Base-by-base conservation (phyloP, 2,329 filamentous ascomycete genomes). In the Exophiala lecanii-corni region DNA sequence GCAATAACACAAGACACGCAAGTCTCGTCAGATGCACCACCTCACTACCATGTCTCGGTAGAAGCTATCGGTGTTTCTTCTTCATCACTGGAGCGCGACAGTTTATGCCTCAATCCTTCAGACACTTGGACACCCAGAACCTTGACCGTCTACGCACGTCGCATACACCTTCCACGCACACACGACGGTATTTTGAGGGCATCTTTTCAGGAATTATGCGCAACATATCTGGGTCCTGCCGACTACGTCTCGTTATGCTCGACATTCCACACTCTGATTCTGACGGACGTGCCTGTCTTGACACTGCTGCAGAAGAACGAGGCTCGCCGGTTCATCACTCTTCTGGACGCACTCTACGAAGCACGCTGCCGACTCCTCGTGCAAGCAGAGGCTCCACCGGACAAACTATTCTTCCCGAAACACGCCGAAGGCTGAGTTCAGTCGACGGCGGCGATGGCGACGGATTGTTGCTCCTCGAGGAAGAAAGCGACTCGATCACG, bases 241-340 rank as follows among this genome's bases (percentile, higher is more conserved):
- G 86, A 92, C 66, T 92, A 89, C 64, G 84, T 89, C 41, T 84
- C 83, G 1, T 76, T 92, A 60, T 84, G 86, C 1, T 89, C 84
- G 1, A 84, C 77, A 12, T 91, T 82, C 61, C 84, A 89, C 62
- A 89, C 86, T 0, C 75, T 91, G 48, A 78, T 91, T 58, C 69
- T 91, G 35, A 82, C 84, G 53, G 66, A 79, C 15, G 72, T 91
- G 1, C 86, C 86, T 0, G 60, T 84, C 12, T 67, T 92, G 9
- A 81, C 77, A 0, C 62, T 82, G 2, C 64, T 78, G 1, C 80
- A 82, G 61, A 91, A 89, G 63, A 91, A 89, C 60, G 86, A 91
- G 65, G 86, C 86, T 1, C 73, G 86, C 3, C 75, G 86, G 9
- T 81, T 92, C 59, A 91, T 91, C 58, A 89, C 84, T 0, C 71